Evolutionary conservation across 1,284 basidiomycete genomes (phyloP), one percentile per base, ranked within the genome.

Genomic region (Mycosarcoma mackinlayi): DNA sequence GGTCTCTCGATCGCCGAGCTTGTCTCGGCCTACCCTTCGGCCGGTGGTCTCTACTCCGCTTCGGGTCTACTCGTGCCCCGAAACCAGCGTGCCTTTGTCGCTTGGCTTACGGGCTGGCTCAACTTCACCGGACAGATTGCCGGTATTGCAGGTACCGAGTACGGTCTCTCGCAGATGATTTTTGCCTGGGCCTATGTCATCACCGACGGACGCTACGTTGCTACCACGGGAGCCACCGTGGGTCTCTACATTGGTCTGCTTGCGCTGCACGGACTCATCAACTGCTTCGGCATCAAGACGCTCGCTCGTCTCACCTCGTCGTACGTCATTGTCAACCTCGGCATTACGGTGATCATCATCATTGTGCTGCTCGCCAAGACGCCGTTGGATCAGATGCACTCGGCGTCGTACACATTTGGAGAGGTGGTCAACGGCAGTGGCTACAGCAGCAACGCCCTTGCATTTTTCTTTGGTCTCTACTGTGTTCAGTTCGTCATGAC

Each of bases 261-360:
- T 21, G 63, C 78, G 50, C 62, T 83, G 27, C 83, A 84, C 52
- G 84, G 84, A 28, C 18, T 80, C 23, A 77, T 84, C 75, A 95
- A 94, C 84, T 92, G 91, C 28, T 84, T 95, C 48, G 89, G 88
- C 6, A 96, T 93, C 5, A 88, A 88, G 37, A 86, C 90, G 59
- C 88, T 97, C 1, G 92, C 93, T 0, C 86, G 86, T 28, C 84
- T 95, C 67, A 91, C 93, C 1, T 87, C 87, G 50, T 87, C 87
- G 31, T 96, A 94, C 78, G 91, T 96, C 14, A 94, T 95, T 80
- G 85, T 94, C 78, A 94, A 94, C 81, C 84, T 94, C 50, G 92
- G 91, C 38, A 70, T 55, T 55, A 79, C 78, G 16, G 49, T 78
- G 46, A 70, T 82, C 49, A 93, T 94, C 78, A 90, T 93, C 77